Evolutionary conservation across 1,284 basidiomycete genomes (phyloP).

Genomic region (Moesziomyces sp.): DNA sequence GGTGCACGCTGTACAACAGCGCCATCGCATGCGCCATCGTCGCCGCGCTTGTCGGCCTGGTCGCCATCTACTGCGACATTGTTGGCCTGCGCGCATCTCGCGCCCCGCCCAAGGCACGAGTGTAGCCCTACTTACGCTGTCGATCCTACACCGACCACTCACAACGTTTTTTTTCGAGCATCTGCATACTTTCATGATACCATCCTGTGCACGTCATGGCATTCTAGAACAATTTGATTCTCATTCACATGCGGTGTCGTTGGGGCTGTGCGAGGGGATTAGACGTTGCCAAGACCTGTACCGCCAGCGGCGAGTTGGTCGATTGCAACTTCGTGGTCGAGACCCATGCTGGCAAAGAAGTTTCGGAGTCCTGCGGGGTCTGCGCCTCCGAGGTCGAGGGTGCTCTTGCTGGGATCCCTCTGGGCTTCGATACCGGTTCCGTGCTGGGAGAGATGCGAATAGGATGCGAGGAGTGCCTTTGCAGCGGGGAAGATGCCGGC

Average conservation of each 20-base stretch:
- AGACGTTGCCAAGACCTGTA: conserved; percentile 22
- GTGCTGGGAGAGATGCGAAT: conserved; percentile 66
- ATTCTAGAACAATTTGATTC: neutral
- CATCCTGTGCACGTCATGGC: neutral
- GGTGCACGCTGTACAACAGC: conserved; percentile 57
- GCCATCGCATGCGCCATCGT: conserved; percentile 51
- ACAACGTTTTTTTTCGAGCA: no score
- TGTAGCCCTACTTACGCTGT: conserved; percentile 1
- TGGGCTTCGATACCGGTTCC: conserved; percentile 41
- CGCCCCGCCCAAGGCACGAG: conserved; percentile 30
- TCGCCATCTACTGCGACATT: conserved; percentile 47
- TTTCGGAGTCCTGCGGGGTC: conserved; percentile 34
- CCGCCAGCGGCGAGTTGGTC: conserved; percentile 30
- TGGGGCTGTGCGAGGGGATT: neutral
- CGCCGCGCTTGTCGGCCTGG: conserved; percentile 19
- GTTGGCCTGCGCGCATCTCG: conserved; percentile 30
- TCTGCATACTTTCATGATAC: conserved; percentile 1
- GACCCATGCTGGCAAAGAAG: conserved; percentile 49
- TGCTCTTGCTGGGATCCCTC: neutral
- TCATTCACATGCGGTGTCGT: neutral
- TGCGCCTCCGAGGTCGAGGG: conserved; percentile 31
- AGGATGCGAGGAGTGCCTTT: conserved; percentile 26
- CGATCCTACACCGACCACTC: neutral
- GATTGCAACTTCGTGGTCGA: conserved; percentile 41
- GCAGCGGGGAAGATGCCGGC: conserved; percentile 45